Evolutionary conservation across 306 rosid species (phyloP).

Genomic region (Pueraria montana): DNA sequence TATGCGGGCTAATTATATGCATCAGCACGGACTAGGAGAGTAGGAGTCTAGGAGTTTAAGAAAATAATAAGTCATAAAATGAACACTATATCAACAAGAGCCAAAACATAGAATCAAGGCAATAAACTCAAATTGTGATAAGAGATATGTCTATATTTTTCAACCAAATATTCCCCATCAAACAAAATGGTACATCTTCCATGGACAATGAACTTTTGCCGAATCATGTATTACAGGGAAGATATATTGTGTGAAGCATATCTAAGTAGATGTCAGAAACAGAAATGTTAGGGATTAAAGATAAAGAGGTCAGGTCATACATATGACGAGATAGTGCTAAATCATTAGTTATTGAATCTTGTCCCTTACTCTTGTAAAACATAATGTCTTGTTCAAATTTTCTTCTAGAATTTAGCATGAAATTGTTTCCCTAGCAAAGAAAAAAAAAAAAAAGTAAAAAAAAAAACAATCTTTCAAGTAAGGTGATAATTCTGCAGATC

Average conservation of each 20-base stretch:
- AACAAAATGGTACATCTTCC: slow-evolving; percentile 8
- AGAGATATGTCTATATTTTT: slow-evolving; percentile 2
- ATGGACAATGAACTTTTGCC: slow-evolving; percentile 15
- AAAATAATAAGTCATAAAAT: slow-evolving; percentile 2
- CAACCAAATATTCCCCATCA: neutral
- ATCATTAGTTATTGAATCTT: neutral
- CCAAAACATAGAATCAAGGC: neutral
- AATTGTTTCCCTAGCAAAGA: slow-evolving; percentile 17
- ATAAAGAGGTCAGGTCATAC: neutral
- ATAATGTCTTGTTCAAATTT: neutral
- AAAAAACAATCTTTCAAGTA: neutral
- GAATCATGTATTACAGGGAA: neutral
- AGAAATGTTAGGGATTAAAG: slow-evolving; percentile 11
- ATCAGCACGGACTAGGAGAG: neutral
- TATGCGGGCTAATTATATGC: neutral
- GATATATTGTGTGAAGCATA: neutral
- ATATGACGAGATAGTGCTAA: neutral
- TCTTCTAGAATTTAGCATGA: slow-evolving; percentile 12
- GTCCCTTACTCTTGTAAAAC: slow-evolving; percentile 4
- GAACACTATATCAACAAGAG: slow-evolving; percentile 3
- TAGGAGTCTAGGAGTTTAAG: neutral
- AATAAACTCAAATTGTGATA: neutral
- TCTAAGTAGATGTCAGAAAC: neutral
- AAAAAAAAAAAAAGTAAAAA: neutral
- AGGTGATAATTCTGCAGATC: slow-evolving; percentile 6